Evolutionary conservation across 768 basidiomycete species (phyloP).

Genomic region (Ramaria sp.): DNA sequence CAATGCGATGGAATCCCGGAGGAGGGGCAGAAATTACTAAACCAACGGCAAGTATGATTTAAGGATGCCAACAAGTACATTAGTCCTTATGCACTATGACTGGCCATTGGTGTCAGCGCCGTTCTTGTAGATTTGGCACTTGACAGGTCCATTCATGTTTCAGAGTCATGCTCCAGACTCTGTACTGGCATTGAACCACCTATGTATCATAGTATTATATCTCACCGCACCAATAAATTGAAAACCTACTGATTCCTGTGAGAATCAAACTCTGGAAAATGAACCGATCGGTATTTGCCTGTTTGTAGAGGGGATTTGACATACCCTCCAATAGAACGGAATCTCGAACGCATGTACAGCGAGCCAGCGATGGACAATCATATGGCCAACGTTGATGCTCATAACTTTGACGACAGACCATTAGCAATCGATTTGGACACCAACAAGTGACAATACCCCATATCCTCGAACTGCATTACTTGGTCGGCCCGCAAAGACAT

Average conservation of each 20-base stretch:
- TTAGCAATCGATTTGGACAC: not conserved
- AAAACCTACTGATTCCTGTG: not conserved
- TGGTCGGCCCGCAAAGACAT: constrained; percentile 3
- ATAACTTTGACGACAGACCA: not conserved
- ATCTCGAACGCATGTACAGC: constrained; percentile 1
- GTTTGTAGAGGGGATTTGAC: not conserved
- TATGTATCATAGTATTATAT: not conserved
- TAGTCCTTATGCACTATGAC: too few relatives aligned
- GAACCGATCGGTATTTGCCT: not conserved
- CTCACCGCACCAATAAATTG: not conserved
- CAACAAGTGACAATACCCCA: not conserved
- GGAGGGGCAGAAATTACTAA: too few relatives aligned
- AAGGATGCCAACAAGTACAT: too few relatives aligned
- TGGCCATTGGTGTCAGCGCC: too few relatives aligned
- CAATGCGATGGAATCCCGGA: too few relatives aligned
- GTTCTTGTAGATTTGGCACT: too few relatives aligned
- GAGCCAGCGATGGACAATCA: not conserved
- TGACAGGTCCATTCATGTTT: too few relatives aligned
- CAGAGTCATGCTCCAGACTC: not conserved
- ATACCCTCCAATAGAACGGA: not conserved
- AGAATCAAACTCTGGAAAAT: not conserved
- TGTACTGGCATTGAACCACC: not conserved
- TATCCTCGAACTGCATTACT: constrained; percentile 3
- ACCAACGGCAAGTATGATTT: too few relatives aligned
- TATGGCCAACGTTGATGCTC: constrained; percentile 3